Conservation (phyloP, 768 basidiomycete genomes). For the Lenzites betulinus region DNA sequence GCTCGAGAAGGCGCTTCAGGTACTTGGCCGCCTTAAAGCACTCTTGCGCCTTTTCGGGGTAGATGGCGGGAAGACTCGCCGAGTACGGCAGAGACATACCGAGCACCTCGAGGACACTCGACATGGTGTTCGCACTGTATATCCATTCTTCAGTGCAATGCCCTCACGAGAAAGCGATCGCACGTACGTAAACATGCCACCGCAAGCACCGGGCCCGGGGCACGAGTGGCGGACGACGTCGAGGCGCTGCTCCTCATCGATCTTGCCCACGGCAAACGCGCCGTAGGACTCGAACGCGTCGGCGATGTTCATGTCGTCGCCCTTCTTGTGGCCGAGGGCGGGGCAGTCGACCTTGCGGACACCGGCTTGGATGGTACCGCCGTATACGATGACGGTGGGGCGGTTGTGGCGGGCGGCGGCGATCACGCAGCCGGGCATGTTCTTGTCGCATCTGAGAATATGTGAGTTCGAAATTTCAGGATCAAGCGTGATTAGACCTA, state of each 20-base stretch:
- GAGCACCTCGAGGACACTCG: conserved; percentile 77
- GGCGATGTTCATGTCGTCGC: conserved; percentile 82
- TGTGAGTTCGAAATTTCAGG: not conserved
- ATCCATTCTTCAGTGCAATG: not conserved
- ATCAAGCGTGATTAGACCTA: conserved; percentile 5
- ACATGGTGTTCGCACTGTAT: conserved; percentile 82
- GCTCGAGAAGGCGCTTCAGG: conserved; percentile 69
- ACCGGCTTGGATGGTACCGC: conserved; percentile 82
- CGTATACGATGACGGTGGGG: conserved; percentile 83
- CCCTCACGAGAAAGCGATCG: not conserved
- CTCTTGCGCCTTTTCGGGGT: conserved; percentile 80
- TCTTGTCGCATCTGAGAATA: conserved; percentile 68
- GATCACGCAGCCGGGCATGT: conserved; percentile 89
- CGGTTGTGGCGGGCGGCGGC: conserved; percentile 86
- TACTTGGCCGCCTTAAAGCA: conserved; percentile 78
- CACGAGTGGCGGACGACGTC: conserved; percentile 87
- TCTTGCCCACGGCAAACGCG: conserved; percentile 74
- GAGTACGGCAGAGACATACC: conserved; percentile 89
- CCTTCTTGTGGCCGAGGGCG: conserved; percentile 71
- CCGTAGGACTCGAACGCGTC: conserved; percentile 88
- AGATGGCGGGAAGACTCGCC: conserved; percentile 72
- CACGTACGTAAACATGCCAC: conserved; percentile 82
- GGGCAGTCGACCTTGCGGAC: conserved; percentile 79
- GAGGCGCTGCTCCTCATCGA: conserved; percentile 76
- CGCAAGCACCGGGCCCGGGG: conserved; percentile 82